Evolutionary conservation across 257 asterid genomes (phyloP), one percentile per base, ranked within the genome.

Genomic region (Scutellaria baicalensis): DNA sequence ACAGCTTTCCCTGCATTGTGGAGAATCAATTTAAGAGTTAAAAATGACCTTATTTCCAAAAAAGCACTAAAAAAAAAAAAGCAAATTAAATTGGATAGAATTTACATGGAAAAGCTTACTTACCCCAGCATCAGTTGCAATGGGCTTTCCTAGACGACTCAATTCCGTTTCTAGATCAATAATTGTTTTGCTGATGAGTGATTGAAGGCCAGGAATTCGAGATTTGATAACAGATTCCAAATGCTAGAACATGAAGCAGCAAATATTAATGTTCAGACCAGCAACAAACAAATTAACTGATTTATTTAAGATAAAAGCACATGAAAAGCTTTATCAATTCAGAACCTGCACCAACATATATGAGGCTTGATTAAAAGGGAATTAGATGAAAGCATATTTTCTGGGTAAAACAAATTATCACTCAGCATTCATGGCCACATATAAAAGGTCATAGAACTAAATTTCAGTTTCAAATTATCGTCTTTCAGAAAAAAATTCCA

Each of bases 121-220:
- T 78, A 89, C 96, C 64, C 92, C 96, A 14, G 90, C 91, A 83
- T 89, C 94, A 45, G 88, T 72, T 39, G 94, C 94, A 71, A 89
- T 84, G 69, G 96, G 91, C 78, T 82, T 87, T 75, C 96, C 96
- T 9, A 89, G 75, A 57, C 91, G 87, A 66, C 87, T 82, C 88
- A 83, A 78, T 81, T 89, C 96, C 47, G 89, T 39, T 82, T 89
- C 96, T 73, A 89, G 85, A 14, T 87, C 96, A 33, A 80, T 67
- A 45, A 89, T 80, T n/a, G 92, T 87, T 79, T 89, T 89, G 76
- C 83, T 89, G 77, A 89, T 87, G 38, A 89, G 88, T 39, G 96
- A 85, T 75, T 87, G 93, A 68, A 89, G 93, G 60, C 96, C 86
- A 39, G 96, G 96, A 54, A 87, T 89, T 65, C 96, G 86, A 61